Conservation (phyloP, 768 basidiomycete species). For the Cyclocybe cylindracea region DNA sequence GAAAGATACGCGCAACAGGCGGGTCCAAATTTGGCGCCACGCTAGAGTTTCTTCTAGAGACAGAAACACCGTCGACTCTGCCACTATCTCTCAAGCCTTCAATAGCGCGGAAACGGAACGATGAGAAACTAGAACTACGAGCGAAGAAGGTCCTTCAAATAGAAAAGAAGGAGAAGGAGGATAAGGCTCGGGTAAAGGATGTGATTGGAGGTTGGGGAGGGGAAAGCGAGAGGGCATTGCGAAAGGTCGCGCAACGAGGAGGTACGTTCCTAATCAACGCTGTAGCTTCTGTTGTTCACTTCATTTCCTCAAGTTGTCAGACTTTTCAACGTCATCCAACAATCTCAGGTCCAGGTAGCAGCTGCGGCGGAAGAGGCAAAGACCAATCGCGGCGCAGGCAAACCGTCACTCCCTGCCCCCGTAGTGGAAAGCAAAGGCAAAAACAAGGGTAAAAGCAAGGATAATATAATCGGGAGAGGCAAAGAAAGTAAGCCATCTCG, state of each 20-base stretch:
- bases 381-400: constrained; percentile 67
- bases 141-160: constrained; percentile 72
- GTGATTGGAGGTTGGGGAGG: constrained; percentile 90
- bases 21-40: constrained; percentile 74
- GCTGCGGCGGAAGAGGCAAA: constrained; percentile 59
- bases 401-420: constrained; percentile 72
- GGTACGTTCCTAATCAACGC: constrained; percentile 42
- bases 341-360: constrained; percentile 63
- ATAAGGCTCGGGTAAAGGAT: constrained; percentile 64
- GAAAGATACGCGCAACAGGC: constrained; percentile 80
- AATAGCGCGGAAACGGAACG: constrained; percentile 63
- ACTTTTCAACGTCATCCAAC: constrained; percentile 85
- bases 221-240: constrained; percentile 72
- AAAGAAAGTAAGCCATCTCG: constrained; percentile 50
- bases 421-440: constrained; percentile 49
- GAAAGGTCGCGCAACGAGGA: constrained; percentile 85
- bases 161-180: constrained; percentile 75
- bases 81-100: constrained; percentile 84
- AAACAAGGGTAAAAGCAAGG: constrained; percentile 54
- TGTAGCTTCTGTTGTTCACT: not conserved
- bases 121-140: constrained; percentile 72
- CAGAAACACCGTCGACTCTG: constrained; percentile 65
- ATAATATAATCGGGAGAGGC: constrained; percentile 52
- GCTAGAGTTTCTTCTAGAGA: constrained; percentile 70
- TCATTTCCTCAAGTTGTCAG: constrained; percentile 61